Base-by-base conservation (phyloP, 2,329 filamentous ascomycete genomes). In the Trichophyton simii region DNA sequence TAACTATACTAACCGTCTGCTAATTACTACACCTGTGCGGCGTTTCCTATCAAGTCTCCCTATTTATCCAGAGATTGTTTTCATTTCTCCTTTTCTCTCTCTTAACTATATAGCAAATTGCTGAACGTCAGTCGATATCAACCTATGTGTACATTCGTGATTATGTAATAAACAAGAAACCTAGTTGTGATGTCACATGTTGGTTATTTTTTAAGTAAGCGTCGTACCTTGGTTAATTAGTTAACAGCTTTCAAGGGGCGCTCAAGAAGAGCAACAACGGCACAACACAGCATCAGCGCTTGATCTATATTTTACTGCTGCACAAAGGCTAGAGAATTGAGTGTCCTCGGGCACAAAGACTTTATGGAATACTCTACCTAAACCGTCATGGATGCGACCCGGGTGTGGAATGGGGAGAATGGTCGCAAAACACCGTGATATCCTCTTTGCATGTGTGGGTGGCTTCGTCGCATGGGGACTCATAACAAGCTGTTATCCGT, bases 391-490 rank as follows among this genome's bases (percentile, higher is more conserved):
- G 55, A 20, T 58, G 55, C 36, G 22, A 42, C 22, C 55, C 13
- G 13, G 41, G 15, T 36, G 18, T 28, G 22, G 41, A 58, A 58
- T 15, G 44, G 58, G 58, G 41, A 77, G 70, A 75, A 79, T 80
- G 77, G 73, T 71, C 72, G 70, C 78, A 68, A 72, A 71, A 67
- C 72, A 68, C 68, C 75, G 73, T 66, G 72, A 79, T 68, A 65
- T 78, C 60, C 64, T 75, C 60, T 64, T 78, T 62, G 74, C 77
- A 60, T 70, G 73, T 64, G 67, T 73, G 61, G 72, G 68, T 63
- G 73, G 69, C 34, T 78, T 96, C 75, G 79, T 96, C 72, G 87
- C 89, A 72, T 97, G 92, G 92, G 88, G 89, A 65, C 87, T 91
- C 73, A 82, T 87, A 63, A 86, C 89, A 67, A 86, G 88, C 77